Evolutionary conservation across 257 asterid species (phyloP).

Genomic region (Coffea eugenioides): DNA sequence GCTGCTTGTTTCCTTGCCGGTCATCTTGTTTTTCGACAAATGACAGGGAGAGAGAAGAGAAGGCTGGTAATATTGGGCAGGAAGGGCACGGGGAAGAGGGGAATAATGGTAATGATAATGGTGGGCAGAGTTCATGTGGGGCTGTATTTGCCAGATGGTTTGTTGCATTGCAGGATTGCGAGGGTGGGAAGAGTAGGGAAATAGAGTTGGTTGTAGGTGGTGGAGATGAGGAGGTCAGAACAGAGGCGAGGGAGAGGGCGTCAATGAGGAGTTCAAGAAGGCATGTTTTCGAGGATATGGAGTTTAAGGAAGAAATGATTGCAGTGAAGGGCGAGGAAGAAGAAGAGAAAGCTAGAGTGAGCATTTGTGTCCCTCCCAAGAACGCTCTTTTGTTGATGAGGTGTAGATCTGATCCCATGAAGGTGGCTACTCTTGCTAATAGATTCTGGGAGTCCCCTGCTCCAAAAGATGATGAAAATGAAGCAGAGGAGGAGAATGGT

Average conservation of each 20-base stretch:
- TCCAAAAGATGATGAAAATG: constrained; percentile 17
- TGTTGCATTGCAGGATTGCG: constrained; percentile 70
- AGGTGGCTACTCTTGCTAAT: constrained; percentile 72
- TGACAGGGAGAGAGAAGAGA: constrained; percentile 41
- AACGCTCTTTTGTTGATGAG: constrained; percentile 91
- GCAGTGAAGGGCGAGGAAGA: constrained; percentile 45
- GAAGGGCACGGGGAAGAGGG: constrained; percentile 20
- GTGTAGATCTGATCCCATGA: constrained; percentile 95
- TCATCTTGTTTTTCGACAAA: constrained; percentile 56
- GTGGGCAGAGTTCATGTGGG: constrained; percentile 54
- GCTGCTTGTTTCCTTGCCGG: constrained; percentile 79
- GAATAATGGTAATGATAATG: not conserved
- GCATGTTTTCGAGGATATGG: constrained; percentile 86
- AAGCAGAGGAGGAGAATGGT: constrained; percentile 20
- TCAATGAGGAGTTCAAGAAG: constrained; percentile 60
- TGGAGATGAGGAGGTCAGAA: constrained; percentile 43
- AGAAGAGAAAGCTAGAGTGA: constrained; percentile 52
- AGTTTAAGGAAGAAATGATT: constrained; percentile 58
- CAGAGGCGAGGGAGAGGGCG: constrained; percentile 16
- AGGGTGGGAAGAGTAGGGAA: constrained; percentile 63
- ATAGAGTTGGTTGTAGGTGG: constrained; percentile 87
- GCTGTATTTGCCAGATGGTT: constrained; percentile 77
- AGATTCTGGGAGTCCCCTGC: constrained; percentile 59
- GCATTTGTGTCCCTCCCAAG: constrained; percentile 91
- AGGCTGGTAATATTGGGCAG: constrained; percentile 17